phyloP scores from a whole-genome alignment of 176 grass and related monocot genomes.

The Alloteropsis semialata region DNA sequence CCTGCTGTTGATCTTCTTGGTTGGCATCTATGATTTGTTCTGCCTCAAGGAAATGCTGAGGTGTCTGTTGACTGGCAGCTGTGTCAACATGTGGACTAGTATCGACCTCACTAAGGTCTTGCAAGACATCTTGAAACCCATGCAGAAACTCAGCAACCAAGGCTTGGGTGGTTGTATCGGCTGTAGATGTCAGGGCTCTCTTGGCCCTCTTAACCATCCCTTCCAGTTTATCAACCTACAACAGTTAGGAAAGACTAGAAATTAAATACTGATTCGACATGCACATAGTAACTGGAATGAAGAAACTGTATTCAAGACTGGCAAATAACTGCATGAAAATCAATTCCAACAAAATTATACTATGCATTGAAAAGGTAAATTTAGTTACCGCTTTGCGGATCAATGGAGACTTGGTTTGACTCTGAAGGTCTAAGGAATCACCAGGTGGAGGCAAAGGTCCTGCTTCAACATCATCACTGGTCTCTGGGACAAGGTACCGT shows the following conservation, averaged over 20 bases:
- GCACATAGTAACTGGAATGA: background rate
- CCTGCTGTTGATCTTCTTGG: constrained; percentile 35
- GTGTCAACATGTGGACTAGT: constrained; percentile 16
- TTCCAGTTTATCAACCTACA: constrained; percentile 58
- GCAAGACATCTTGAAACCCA: constrained; percentile 58
- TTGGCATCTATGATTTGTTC: constrained; percentile 23
- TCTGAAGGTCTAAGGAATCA: constrained; percentile 34
- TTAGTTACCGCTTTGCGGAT: constrained; percentile 56
- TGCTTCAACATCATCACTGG: constrained; percentile 39
- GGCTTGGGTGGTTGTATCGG: constrained; percentile 43
- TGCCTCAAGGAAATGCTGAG: constrained; percentile 23
- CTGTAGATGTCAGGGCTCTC: constrained; percentile 39
- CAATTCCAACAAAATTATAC: background rate
- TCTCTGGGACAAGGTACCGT: constrained; percentile 47
- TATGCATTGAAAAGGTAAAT: background rate
- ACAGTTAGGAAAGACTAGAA: constrained; percentile 9
- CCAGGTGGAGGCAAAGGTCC: constrained; percentile 17
- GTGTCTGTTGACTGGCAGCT: background rate
- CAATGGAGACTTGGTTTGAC: constrained; percentile 46
- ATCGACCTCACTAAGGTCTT: constrained; percentile 48
- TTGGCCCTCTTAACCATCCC: constrained; percentile 53
- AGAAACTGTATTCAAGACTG: constrained; percentile 21
- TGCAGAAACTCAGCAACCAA: constrained; percentile 51
- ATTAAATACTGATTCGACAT: constrained; percentile 9
- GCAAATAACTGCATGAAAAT: background rate